Base-by-base conservation (phyloP, 805 yeast genomes). In the Starmerella kuoi region DNA sequence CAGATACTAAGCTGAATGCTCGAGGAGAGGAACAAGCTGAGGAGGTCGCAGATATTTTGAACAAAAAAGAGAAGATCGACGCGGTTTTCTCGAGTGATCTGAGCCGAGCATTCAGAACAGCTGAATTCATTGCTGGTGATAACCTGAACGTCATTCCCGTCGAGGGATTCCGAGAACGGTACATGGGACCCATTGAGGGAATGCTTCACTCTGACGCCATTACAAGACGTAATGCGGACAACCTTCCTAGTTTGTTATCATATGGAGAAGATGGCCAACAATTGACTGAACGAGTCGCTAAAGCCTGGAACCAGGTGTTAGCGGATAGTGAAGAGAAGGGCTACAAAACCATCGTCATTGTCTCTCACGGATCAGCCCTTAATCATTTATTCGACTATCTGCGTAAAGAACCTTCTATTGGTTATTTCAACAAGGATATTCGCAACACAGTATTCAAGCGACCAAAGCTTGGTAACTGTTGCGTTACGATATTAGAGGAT, bases 331-430 rank as follows among this genome's bases (percentile, higher is more conserved):
- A 31, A 4, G 30, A 32, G 17, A 21, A 37, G 3, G 48, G 42
- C 8, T 35, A 36, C 34, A 9, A 30, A 2, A 44, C 42, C 7
- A 24, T 53, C 1, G 43, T 46, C 5, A 24, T 54, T 3, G 55
- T 54, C 14, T 49, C 55, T 9, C 58, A 54, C 32, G 58, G 58
- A 12, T 48, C 50, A 3, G 55, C 53, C 4, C 37, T 54, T 17
- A 22, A 34, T 21, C 38, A 40, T 19, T 42, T 54, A 30, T 35
- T 54, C 36, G 31, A 31, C 26, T 41, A 30, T 12, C 34, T 49
- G 4, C 39, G 15, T 6, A 9, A 18, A 18, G 21, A 31, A 12
- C 14, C 12, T 4, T 35, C 23, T 18, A 38, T 24, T 17, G 31
- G 23, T 15, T 42, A 34, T 23, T 38, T 35, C 22, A 37, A 22